phyloP scores from a whole-genome alignment of 23 red algal genomes.

The Gracilaria gracilis region DNA sequence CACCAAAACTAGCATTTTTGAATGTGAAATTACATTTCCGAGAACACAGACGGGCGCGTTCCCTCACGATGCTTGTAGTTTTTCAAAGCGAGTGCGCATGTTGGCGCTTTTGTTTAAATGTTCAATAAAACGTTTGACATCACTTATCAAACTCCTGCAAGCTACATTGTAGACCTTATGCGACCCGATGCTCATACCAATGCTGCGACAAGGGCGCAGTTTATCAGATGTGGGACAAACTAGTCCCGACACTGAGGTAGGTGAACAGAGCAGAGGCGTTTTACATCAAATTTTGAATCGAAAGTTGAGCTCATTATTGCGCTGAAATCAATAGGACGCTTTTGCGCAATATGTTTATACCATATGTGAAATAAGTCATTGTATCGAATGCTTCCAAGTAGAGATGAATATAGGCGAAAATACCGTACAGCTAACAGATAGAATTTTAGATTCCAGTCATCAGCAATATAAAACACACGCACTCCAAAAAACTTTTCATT shows the following conservation, averaged over 20 bases:
- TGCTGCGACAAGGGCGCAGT: conserved; percentile 22
- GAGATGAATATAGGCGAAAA: not conserved
- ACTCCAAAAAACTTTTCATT: conserved; percentile 2
- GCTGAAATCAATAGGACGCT: not conserved
- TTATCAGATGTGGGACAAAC: not conserved
- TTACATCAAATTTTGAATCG: conserved; percentile 29
- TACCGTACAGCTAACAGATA: not conserved
- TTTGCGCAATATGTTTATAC: not conserved
- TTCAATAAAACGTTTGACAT: conserved; percentile 18
- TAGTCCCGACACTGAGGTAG: not conserved
- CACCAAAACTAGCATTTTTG: too few relatives aligned
- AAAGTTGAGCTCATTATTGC: conserved; percentile 7
- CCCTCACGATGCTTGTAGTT: not conserved
- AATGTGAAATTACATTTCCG: too few relatives aligned
- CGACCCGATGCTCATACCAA: conserved; percentile 26
- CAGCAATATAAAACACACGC: not conserved
- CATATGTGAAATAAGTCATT: not conserved
- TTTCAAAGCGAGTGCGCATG: conserved; percentile 7
- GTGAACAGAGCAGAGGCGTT: conserved; percentile 21
- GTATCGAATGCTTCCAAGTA: not conserved
- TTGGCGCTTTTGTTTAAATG: conserved; percentile 20
- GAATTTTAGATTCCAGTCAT: not conserved
- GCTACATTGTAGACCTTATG: not conserved
- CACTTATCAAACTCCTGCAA: not conserved
- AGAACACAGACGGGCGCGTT: too few relatives aligned